Evolutionary conservation across 2,329 filamentous ascomycete genomes (phyloP).

Genomic region (Dactylellina leptospora): DNA sequence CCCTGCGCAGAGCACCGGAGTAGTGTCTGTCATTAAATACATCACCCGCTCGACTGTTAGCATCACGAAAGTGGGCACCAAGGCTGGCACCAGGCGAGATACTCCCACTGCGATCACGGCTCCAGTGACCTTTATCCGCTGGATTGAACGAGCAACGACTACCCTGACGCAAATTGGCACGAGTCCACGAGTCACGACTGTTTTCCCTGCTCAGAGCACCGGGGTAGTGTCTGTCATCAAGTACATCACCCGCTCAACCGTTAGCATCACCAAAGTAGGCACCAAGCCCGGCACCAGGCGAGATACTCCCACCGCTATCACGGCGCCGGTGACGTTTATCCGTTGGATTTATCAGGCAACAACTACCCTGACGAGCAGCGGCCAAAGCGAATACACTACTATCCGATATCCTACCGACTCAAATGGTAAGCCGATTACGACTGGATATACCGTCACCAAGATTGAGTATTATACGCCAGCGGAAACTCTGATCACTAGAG

Average conservation of each 20-base stretch:
- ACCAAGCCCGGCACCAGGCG: neutral
- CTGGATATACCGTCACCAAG: neutral
- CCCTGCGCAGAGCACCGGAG: neutral
- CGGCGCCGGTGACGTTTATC: neutral
- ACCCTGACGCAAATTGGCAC: neutral
- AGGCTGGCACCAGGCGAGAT: neutral
- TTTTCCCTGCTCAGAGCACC: neutral
- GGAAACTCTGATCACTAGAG: too few relatives aligned
- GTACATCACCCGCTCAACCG: neutral
- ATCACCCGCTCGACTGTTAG: neutral
- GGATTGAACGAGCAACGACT: neutral
- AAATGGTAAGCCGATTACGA: neutral
- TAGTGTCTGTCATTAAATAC: constrained; percentile 1
- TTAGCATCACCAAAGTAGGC: neutral
- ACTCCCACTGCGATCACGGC: neutral
- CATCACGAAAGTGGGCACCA: neutral
- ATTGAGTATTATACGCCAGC: neutral
- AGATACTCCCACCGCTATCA: neutral
- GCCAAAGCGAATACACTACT: neutral
- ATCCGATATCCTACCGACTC: neutral
- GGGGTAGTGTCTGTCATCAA: neutral
- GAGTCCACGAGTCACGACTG: neutral
- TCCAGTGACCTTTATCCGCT: neutral
- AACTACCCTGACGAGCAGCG: neutral
- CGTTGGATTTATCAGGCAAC: neutral